A percentile compares a stretch with the other conserved stretches of the same genome.
These are phyloP conservation scores for Trametes maxima DNA, from an alignment of 768 basidiomycete species.

Conservation along the genomic window DNA sequence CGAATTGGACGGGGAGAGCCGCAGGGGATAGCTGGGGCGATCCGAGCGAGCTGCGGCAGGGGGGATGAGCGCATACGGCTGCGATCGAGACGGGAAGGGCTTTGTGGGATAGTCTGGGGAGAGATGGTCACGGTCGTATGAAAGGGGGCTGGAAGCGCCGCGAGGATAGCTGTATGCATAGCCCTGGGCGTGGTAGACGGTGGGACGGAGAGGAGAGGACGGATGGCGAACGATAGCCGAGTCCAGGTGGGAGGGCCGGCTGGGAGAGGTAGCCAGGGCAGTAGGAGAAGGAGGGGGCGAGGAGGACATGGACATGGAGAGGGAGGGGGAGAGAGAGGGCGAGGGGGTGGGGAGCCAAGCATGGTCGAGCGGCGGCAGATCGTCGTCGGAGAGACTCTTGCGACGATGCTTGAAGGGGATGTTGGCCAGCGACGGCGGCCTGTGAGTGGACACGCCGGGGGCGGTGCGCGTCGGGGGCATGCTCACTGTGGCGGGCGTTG, in stretches of 20 bases:
- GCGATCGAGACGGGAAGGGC: conserved; percentile 1
- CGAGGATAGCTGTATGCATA: conserved; percentile 14
- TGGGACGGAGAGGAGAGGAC: conserved; percentile 9
- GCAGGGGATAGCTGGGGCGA: conserved; percentile 1
- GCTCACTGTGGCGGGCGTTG: neutral
- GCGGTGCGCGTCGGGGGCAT: conserved; percentile 13
- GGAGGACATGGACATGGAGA: conserved; percentile 15
- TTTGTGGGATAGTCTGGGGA: neutral
- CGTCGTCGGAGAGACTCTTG: conserved; percentile 22
- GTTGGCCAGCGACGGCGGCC: conserved; percentile 13
- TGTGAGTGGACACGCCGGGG: neutral
- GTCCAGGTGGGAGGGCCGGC: conserved; percentile 2
- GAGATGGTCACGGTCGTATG: neutral
- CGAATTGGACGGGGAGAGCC: neutral
- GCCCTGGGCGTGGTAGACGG: conserved; percentile 7
- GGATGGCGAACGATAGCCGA: neutral
- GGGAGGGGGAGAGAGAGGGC: conserved; percentile 14
- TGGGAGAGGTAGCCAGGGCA: conserved; percentile 6
- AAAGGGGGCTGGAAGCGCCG: neutral
- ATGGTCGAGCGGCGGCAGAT: conserved; percentile 5
- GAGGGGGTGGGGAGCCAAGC: conserved; percentile 7
- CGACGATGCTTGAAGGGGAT: conserved; percentile 25
- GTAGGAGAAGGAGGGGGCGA: conserved; percentile 13
- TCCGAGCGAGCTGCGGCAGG: neutral
- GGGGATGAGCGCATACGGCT: conserved; percentile 11